phyloP scores from a whole-genome alignment of 23 red algal genomes.

The Gracilariopsis chorda region DNA sequence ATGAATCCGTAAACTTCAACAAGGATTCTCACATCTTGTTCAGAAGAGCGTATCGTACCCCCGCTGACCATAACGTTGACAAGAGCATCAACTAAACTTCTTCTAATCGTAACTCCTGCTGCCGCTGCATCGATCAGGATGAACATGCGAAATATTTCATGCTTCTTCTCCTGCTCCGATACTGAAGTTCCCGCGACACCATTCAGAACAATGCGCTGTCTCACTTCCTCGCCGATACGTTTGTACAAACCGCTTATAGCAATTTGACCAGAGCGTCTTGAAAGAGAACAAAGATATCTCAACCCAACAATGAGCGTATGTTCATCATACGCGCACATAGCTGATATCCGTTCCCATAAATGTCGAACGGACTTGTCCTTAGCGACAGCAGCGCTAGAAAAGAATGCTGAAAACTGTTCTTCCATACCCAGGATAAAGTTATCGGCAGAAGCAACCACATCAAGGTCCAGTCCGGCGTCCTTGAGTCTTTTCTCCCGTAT shows the following conservation, averaged over 20 bases:
- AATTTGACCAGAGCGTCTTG: background rate
- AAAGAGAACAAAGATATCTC: background rate
- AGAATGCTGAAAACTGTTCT: background rate
- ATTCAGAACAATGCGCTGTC: background rate
- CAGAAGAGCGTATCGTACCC: background rate
- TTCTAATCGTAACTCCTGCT: background rate
- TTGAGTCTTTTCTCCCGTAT: constrained; percentile 24
- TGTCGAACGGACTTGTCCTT: background rate
- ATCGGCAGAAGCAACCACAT: background rate
- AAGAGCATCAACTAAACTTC: constrained; percentile 16
- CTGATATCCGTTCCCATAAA: background rate
- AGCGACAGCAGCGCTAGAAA: background rate
- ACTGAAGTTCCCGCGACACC: background rate
- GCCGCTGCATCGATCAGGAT: background rate
- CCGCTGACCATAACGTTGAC: background rate
- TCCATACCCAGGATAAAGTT: background rate
- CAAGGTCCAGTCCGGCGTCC: constrained; percentile 5
- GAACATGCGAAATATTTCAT: background rate
- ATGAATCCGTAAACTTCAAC: constrained; percentile 1
- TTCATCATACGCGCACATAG: constrained; percentile 36
- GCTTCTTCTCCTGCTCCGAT: background rate
- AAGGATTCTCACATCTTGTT: background rate
- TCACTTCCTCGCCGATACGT: constrained; percentile 21
- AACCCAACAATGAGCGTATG: background rate
- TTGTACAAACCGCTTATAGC: background rate